Evolutionary conservation across 2,329 filamentous ascomycete species (phyloP).

Genomic region (Diaporthe capsici): DNA sequence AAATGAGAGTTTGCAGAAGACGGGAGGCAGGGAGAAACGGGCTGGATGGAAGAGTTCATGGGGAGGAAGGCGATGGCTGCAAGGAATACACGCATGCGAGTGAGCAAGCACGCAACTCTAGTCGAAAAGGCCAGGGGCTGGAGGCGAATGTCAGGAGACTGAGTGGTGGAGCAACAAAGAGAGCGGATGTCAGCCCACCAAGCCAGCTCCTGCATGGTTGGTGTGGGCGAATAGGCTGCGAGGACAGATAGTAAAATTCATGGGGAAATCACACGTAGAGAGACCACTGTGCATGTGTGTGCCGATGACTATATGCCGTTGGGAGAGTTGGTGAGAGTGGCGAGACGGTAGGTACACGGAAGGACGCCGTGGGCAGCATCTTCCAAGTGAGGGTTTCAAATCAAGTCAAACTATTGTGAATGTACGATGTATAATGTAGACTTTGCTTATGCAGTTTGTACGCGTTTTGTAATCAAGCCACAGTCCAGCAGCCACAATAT

Average conservation of each 20-base stretch:
- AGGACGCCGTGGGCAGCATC: too few species aligned
- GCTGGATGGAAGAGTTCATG: too few species aligned
- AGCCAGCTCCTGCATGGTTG: too few species aligned
- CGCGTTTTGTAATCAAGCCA: not conserved
- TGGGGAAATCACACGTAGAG: not conserved
- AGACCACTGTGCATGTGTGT: not conserved
- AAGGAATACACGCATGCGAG: not conserved
- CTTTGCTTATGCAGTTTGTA: not conserved
- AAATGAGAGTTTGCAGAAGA: too few species aligned
- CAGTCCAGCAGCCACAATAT: not conserved
- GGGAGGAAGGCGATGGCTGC: not conserved
- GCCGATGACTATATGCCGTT: not conserved
- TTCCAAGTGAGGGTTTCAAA: too few species aligned
- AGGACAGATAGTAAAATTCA: not conserved
- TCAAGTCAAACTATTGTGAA: not conserved
- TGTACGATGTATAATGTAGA: not conserved
- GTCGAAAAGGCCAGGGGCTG: not conserved
- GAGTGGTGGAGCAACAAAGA: conserved; percentile 10
- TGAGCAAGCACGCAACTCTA: not conserved
- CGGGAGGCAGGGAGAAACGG: too few species aligned
- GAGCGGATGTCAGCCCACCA: not conserved
- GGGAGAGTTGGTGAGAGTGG: not conserved
- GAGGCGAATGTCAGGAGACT: conserved; percentile 18
- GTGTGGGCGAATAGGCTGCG: not conserved
- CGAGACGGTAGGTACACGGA: too few species aligned